Evolutionary conservation across 2,329 filamentous ascomycete species (phyloP).

Genomic region (Leptographium procerum): DNA sequence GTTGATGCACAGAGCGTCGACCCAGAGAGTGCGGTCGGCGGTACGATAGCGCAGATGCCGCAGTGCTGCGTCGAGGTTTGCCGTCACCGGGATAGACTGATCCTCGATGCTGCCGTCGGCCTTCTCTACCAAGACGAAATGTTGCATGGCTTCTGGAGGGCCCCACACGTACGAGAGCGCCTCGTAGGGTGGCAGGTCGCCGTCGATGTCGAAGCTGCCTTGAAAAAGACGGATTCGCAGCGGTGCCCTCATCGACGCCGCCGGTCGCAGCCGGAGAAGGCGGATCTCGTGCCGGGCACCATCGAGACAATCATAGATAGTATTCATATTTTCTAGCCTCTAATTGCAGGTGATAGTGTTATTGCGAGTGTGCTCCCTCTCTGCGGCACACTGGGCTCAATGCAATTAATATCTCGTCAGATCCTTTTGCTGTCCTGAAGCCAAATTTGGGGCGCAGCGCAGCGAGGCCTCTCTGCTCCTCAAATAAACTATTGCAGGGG

Average conservation of each 20-base stretch:
- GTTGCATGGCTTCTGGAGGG: neutral
- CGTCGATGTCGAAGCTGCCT: conserved; percentile 5
- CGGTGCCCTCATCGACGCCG: neutral
- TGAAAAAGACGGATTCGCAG: conserved; percentile 2
- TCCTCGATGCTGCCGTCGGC: neutral
- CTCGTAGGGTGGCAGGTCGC: conserved; percentile 5
- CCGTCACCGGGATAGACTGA: conserved; percentile 1
- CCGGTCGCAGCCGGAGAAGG: conserved; percentile 7
- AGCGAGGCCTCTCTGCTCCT: neutral
- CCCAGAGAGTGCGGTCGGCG: conserved; percentile 7
- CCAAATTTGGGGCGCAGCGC: neutral
- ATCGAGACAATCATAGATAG: neutral
- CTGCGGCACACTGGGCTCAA: neutral
- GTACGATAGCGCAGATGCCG: conserved; percentile 4
- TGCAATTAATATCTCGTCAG: neutral
- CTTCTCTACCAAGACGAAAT: neutral
- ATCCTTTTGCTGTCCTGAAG: neutral
- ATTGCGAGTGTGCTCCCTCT: too few species aligned
- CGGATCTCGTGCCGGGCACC: conserved; percentile 6
- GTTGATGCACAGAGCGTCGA: conserved; percentile 14
- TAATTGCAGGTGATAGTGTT: neutral
- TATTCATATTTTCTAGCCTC: neutral
- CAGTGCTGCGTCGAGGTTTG: conserved; percentile 8
- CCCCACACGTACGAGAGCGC: conserved; percentile 13
- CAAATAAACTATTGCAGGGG: neutral